Conservation (phyloP, 2,329 filamentous ascomycete genomes). For the Ambrosiella xylebori region DNA sequence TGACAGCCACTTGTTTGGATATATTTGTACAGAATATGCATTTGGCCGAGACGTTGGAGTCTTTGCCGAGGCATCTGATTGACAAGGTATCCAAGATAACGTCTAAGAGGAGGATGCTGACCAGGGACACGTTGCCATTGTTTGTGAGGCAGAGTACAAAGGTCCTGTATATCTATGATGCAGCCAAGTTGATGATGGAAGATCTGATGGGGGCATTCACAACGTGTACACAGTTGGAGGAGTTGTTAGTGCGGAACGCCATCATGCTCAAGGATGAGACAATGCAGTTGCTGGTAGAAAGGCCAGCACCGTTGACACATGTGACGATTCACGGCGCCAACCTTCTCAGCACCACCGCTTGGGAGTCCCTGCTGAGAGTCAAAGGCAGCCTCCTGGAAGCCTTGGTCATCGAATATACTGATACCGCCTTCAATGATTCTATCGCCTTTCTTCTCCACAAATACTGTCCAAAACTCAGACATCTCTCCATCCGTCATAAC, state of each 20-base stretch:
- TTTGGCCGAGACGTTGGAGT: constrained; percentile 43
- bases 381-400: constrained; percentile 48
- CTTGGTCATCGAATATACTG: constrained; percentile 68
- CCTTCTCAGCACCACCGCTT: constrained; percentile 58
- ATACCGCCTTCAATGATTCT: constrained; percentile 62
- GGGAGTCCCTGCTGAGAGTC: constrained; percentile 50
- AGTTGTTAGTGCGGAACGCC: constrained; percentile 64
- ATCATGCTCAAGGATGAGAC: constrained; percentile 80
- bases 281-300: constrained; percentile 62
- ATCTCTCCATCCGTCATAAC: constrained; percentile 69
- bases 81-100: constrained; percentile 43
- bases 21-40: constrained; percentile 45
- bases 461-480: constrained; percentile 49
- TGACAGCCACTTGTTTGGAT: constrained; percentile 48
- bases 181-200: constrained; percentile 47
- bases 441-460: constrained; percentile 43
- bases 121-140: constrained; percentile 35
- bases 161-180: constrained; percentile 39
- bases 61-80: constrained; percentile 35
- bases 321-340: constrained; percentile 75
- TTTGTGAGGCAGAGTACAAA: constrained; percentile 37
- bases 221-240: constrained; percentile 48
- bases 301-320: constrained; percentile 49
- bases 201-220: constrained; percentile 73
- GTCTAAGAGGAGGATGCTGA: constrained; percentile 41